phyloP scores from a whole-genome alignment of 2,329 filamentous ascomycete genomes.

The Hypoxylon rubiginosum region DNA sequence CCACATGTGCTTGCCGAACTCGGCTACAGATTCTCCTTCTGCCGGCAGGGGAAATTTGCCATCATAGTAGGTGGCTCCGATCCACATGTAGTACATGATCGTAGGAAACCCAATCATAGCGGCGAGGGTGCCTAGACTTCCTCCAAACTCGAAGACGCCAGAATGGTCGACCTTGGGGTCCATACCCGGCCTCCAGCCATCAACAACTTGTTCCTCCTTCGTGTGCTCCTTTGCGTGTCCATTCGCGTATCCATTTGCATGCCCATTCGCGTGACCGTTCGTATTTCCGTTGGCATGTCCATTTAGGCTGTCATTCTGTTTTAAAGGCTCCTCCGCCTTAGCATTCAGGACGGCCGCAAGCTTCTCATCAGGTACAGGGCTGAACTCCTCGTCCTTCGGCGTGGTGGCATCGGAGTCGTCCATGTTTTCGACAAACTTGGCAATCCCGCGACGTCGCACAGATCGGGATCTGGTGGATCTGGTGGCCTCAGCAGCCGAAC shows the following conservation, averaged over 20 bases:
- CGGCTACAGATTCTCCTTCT: constrained; percentile 73
- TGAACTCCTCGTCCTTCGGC: constrained; percentile 50
- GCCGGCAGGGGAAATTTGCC: constrained; percentile 80
- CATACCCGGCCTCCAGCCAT: constrained; percentile 71
- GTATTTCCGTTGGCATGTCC: constrained; percentile 33
- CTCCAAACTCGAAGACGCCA: constrained; percentile 85
- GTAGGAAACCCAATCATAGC: constrained; percentile 96
- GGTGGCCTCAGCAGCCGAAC: constrained; percentile 60
- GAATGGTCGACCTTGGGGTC: constrained; percentile 75
- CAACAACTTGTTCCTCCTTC: constrained; percentile 56
- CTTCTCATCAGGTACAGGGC: constrained; percentile 47
- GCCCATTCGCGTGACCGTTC: too few species aligned
- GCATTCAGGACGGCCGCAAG: constrained; percentile 39
- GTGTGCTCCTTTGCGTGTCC: constrained; percentile 48
- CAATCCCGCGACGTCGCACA: constrained; percentile 60
- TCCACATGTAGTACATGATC: constrained; percentile 99
- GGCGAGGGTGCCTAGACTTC: constrained; percentile 79
- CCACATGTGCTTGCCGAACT: constrained; percentile 80
- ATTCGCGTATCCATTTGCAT: too few species aligned
- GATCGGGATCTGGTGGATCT: constrained; percentile 51
- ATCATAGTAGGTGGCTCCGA: constrained; percentile 92
- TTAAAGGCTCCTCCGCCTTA: constrained; percentile 22
- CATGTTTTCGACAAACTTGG: constrained; percentile 65
- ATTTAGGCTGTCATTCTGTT: constrained; percentile 42
- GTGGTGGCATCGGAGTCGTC: constrained; percentile 58